These are phyloP conservation scores for Phytophthora hybrid DNA, from an alignment of 352 stramenopile genomes.

Conservation along the genomic window DNA sequence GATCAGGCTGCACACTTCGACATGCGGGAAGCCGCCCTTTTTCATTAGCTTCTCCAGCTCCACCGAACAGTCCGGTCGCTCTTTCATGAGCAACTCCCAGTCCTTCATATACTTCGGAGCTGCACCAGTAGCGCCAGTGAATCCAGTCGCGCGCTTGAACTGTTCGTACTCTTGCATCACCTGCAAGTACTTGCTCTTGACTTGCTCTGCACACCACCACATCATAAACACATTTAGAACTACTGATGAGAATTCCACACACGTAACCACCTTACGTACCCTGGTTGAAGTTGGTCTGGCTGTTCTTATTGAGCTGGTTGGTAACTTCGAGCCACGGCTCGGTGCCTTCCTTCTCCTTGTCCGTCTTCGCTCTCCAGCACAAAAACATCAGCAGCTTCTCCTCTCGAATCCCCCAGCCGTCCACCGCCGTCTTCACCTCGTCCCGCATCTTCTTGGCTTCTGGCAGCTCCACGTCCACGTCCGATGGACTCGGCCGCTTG, in stretches of 20 bases:
- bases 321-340: conserved; percentile 32
- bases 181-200: conserved; percentile 40
- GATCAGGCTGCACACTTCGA: conserved; percentile 35
- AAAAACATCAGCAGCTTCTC: conserved; percentile 42
- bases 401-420: conserved; percentile 14
- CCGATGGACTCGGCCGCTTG: conserved; percentile 9
- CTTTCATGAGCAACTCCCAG: conserved; percentile 34
- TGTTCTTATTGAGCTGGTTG: conserved; percentile 36
- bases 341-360: conserved; percentile 27
- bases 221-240: background rate
- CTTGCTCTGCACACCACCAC: conserved; percentile 30
- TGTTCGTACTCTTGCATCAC: conserved; percentile 35
- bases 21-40: conserved; percentile 30
- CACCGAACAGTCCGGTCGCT: conserved; percentile 16
- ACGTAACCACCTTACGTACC: conserved; percentile 2
- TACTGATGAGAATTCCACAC: background rate
- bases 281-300: conserved; percentile 25
- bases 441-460: conserved; percentile 14
- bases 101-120: conserved; percentile 15
- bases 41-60: conserved; percentile 31
- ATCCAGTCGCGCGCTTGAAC: conserved; percentile 36
- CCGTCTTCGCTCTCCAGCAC: conserved; percentile 33
- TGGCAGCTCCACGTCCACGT: background rate
- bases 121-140: conserved; percentile 17
- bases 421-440: background rate